Base-by-base conservation (phyloP, 2,329 filamentous ascomycete genomes). In the Fusarium secorum region DNA sequence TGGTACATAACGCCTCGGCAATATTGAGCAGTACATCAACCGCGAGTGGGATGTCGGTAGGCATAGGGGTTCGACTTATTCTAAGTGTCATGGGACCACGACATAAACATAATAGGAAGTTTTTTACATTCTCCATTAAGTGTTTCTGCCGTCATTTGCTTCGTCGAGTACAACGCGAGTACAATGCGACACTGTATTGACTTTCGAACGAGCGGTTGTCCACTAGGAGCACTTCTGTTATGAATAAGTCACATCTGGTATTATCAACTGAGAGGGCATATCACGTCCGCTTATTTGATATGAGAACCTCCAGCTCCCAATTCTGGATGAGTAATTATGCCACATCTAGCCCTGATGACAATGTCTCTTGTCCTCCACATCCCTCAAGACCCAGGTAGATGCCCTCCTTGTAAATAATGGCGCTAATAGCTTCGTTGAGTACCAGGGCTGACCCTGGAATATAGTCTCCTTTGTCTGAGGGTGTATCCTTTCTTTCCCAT, bases 401-500 rank as follows among this genome's bases (percentile, higher is more conserved):
- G 18, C 4, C 9, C 13, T 26, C 0, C 41, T 14, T 26, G 42
- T 3, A 2, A 4, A 2, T 2, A 5, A 45, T n/a, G 42, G 13
- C 18, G 5, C 18, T 15, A 4, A 17, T 8, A 17, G 13, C 10
- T n/a, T 28, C 4, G 3, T 6, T 8, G 0, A 7, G 18, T n/a
- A n/a, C 26, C 7, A 46, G 4, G 44, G 3, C 3, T 11, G 26
- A 3, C 9, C 26, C 18, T 28, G 3, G 26, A 17, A 14, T 46
- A 3, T 46, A 4, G 14, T 7, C 3, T n/a, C 1, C 11, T 11
- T 3, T 3, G 4, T n/a, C 4, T 4, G 0, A 11, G 9, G 26
- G 1, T 8, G 44, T 11, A 11, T 3, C 0, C 1, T 5, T 15
- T 15, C 42, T 45, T 28, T 15, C 0, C 4, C 3, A n/a, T 5